Base-by-base conservation (phyloP, 176 grass and related monocot genomes). In the Hordeum marinum region DNA sequence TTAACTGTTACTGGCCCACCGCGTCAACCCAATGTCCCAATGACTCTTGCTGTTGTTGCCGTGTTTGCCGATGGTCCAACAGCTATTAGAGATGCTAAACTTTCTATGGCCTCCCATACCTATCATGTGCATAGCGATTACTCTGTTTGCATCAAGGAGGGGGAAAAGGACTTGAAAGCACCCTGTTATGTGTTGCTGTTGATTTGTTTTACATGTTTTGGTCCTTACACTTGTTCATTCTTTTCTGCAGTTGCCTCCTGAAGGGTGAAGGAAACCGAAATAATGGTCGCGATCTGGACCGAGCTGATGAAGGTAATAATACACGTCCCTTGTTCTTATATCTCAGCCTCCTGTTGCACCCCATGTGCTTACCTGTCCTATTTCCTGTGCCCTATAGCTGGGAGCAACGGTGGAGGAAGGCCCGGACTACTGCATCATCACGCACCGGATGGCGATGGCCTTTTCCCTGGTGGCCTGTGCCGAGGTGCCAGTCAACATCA, bases 191-290 rank as follows among this genome's bases (percentile, higher is more conserved):
- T 46, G 12, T 46, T 46, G 43, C 41, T 55, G 27, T 55, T 55
- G 17, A 17, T 50, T 15, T 50, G 4, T 50, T 50, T 50, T 50
- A 6, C 46, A 50, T 50, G 46, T 50, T 29, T 50, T 50, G 46
- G 61, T 84, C 41, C 37, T 79, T 45, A 70, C 24, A 48, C 29
- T 55, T 61, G 3, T 80, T 63, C 15, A 78, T 70, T 86, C 26
- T 84, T 24, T 68, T 37, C 18, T 45, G 36, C 83, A 99, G 97
- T 99, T 94, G 94, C 97, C 50, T 99, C 97, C 42, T 99, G 97
- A 94, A 99, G 97, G 88, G 97, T 99, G 31, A 99, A 99, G 91
- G 97, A 99, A 73, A 99, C 97, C 7, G 94, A 99, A 58, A 92
- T 94, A 86, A 99, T 96, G 94, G 80, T 99, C 7, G 97, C 94